phyloP scores from a whole-genome alignment of 768 basidiomycete species.

The Serpula lacrymans region DNA sequence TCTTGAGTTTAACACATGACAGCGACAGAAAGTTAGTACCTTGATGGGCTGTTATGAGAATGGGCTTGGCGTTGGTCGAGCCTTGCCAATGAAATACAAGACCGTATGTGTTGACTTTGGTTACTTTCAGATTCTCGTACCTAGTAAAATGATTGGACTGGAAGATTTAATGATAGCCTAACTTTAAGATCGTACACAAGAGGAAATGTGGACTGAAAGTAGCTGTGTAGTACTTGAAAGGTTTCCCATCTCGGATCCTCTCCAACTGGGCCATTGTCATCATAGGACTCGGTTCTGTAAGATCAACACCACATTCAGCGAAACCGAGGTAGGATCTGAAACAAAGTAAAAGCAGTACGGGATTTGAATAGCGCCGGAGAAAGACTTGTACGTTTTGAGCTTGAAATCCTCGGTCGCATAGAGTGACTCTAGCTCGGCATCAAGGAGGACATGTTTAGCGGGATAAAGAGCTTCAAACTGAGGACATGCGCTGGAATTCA shows the following conservation, averaged over 20 bases:
- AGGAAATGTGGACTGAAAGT: constrained; percentile 45
- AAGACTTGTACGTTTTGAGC: constrained; percentile 22
- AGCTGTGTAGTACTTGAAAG: constrained; percentile 10
- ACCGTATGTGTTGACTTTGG: constrained; percentile 61
- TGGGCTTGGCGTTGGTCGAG: constrained; percentile 45
- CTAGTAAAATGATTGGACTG: constrained; percentile 19
- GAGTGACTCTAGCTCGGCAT: constrained; percentile 21
- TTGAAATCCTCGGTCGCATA: constrained; percentile 32
- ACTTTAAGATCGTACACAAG: constrained; percentile 38
- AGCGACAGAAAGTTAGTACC: constrained; percentile 21
- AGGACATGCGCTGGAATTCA: constrained; percentile 20
- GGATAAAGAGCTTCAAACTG: constrained; percentile 29
- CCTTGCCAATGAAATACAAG: constrained; percentile 60
- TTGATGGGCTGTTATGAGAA: constrained; percentile 53
- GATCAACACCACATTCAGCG: neutral
- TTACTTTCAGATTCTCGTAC: constrained; percentile 45
- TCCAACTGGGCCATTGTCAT: constrained; percentile 41
- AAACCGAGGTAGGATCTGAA: neutral
- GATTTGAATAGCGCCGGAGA: constrained; percentile 32
- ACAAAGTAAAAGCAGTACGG: constrained; percentile 25
- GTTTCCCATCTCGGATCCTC: constrained; percentile 33
- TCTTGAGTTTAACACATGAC: too few relatives aligned
- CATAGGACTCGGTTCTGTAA: constrained; percentile 43
- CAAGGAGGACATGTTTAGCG: constrained; percentile 20
- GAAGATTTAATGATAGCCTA: too few relatives aligned